Base-by-base conservation (phyloP, 176 grass and related monocot genomes). In the Miscanthus lutarioriparius region DNA sequence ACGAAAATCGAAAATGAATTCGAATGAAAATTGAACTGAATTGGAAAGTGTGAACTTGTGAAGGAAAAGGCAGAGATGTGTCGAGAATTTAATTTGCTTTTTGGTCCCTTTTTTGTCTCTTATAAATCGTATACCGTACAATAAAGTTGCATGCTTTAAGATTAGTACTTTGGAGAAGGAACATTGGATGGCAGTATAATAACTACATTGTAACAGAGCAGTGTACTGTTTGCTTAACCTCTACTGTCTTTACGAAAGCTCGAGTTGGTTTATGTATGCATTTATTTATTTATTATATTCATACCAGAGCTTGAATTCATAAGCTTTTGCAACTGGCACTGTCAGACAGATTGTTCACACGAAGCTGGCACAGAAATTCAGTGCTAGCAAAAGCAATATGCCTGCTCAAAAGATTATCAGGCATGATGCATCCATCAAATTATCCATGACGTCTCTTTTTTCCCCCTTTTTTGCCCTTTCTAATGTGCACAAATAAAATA, bases 1-100 rank as follows among this genome's bases (percentile, higher is more conserved):
- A 51, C 22, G 25, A 70, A 76, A 76, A 90, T 16, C 30, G 14
- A 16, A 86, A 82, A 64, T 56, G 75, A 82, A 81, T 81, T 75
- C 68, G 63, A 83, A 89, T 13, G 45, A 67, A 65, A 82, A 64
- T 84, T 63, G 36, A 66, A 85, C 68, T 10, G 13, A 43, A 89
- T 23, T 36, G 73, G 49, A 80, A 70, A 74, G 70, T 51, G 28
- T 16, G 54, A 56, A 47, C 2, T 33, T 33, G 32, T 33, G 32
- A 33, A 33, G 32, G 11, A 5, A 49, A 69, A 13, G 51, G 56
- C 27, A 38, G 79, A 38, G 51, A 8, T 37, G 72, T 23, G 71
- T 19, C 39, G 56, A 8, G 39, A 74, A 74, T 74, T 75, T 75
- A 36, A 51, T 32, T 48, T 25, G 26, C 41, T 25, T 26, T 70